Base-by-base conservation (phyloP, 371 early-diverging fungal genomes). In the Apophysomyces trapeziformis region DNA sequence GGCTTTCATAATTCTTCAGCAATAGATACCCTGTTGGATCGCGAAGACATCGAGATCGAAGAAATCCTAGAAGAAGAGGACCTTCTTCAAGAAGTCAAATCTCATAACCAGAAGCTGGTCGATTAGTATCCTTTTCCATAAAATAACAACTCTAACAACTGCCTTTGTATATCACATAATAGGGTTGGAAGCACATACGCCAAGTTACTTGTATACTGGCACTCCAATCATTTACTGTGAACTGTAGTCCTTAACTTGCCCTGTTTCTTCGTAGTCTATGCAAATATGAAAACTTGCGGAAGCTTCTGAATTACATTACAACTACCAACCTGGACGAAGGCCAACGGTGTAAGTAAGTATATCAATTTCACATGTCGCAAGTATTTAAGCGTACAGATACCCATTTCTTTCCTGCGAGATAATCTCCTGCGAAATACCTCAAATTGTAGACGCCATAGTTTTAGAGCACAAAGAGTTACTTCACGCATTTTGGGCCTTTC, bases 381-480 rank as follows among this genome's bases (percentile, higher is more conserved):
- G 14, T 18, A 64, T 38, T 13, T 38, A 7, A 47, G 9, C 26
- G 21, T 46, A 68, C 62, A 88, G 93, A 71, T 92, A 93, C 69
- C 93, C 96, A 3, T 91, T 89, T 68, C 75, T 93, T 47, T 93
- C 95, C 5, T 85, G 90, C 65, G 96, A 96, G 63, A 86, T 96
- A 39, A 80, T 96, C 58, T 89, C 92, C 39, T 93, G 94, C 80
- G 94, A 95, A 76, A 87, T 92, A 57, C 87, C 87, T 80, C 85
- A 89, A 6, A 86, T 96, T 62, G 87, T 88, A 68, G 96, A 96
- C 61, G 90, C 91, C 1, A 80, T 80, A 58, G 75, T 77, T 54
- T 68, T 84, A 37, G 85, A 85, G 11, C 89, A 92, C 66, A 82
- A 71, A 45, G 85, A 87, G 36, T 82, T 95, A 58, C 81, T 95